A percentile compares a stretch with the other conserved stretches of the same genome.
These are phyloP conservation scores for Aspergillus brasiliensis DNA, from an alignment of 2,329 filamentous ascomycete species.

Conservation along the genomic window DNA sequence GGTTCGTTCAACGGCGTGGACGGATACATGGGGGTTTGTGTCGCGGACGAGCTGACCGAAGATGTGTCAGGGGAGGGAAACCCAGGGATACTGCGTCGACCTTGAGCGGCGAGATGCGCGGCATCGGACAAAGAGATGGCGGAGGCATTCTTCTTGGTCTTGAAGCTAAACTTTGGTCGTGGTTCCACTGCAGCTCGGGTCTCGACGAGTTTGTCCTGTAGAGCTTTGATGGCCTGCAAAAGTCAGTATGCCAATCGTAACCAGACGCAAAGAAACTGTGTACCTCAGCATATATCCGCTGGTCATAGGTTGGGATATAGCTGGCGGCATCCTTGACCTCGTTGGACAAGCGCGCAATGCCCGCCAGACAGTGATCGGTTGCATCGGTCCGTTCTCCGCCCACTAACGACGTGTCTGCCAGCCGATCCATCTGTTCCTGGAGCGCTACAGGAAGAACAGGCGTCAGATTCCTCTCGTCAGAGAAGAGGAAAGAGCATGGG, in stretches of 20 bases:
- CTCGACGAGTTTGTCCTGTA: constrained; percentile 76
- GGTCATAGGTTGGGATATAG: constrained; percentile 85
- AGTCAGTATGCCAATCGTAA: not conserved
- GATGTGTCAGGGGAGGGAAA: constrained; percentile 46
- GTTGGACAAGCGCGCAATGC: constrained; percentile 77
- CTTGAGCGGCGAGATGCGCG: constrained; percentile 55
- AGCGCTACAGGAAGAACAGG: constrained; percentile 57
- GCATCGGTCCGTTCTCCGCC: constrained; percentile 79
- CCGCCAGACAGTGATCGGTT: constrained; percentile 75
- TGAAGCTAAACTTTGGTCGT: constrained; percentile 83
- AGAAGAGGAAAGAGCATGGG: constrained; percentile 5
- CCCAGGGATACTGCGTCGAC: constrained; percentile 47
- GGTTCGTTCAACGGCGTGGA: constrained; percentile 41
- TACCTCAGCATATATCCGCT: constrained; percentile 81
- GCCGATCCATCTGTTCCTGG: constrained; percentile 71
- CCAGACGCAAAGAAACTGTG: not conserved
- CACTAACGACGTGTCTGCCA: constrained; percentile 63
- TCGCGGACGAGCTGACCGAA: constrained; percentile 43
- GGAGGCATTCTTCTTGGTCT: constrained; percentile 57
- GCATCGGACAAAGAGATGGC: constrained; percentile 60
- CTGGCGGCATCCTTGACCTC: constrained; percentile 82
- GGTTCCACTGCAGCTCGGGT: constrained; percentile 69
- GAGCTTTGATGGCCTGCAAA: constrained; percentile 70
- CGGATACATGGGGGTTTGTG: constrained; percentile 38
- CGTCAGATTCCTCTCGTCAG: constrained; percentile 22